These are phyloP conservation scores for Globisporangium uncinulatum DNA, from an alignment of 352 stramenopile species.

Conservation along the genomic window DNA sequence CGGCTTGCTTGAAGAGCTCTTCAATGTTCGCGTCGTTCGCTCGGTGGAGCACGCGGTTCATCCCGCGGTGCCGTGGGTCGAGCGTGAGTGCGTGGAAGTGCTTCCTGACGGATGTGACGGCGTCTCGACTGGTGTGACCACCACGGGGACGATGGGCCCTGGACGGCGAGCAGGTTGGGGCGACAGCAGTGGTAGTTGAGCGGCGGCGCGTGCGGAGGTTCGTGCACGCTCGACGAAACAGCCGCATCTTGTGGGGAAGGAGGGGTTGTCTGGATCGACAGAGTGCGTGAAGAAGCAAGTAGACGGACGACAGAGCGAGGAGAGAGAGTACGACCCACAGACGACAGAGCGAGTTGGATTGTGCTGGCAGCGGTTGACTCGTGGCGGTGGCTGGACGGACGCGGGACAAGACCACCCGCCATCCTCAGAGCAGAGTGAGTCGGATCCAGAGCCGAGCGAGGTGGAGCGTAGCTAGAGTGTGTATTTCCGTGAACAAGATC, in stretches of 20 bases:
- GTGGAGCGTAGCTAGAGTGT: no score
- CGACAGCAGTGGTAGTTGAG: neutral
- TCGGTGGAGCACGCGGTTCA: slow-evolving; percentile 39
- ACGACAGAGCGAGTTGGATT: neutral
- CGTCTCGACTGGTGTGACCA: no score
- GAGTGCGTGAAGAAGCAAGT: neutral
- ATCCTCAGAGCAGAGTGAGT: no score
- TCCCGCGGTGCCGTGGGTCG: slow-evolving; percentile 36
- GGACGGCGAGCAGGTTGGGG: neutral
- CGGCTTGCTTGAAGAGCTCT: slow-evolving; percentile 54
- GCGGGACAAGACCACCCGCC: no score
- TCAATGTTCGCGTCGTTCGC: slow-evolving; percentile 50
- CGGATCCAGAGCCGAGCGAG: no score
- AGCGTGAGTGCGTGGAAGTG: slow-evolving; percentile 59
- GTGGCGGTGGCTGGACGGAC: no score
- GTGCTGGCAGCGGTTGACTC: neutral
- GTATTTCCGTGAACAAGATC: no score
- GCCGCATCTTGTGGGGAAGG: slow-evolving; percentile 6
- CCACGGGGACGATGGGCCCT: no score
- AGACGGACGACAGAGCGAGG: neutral
- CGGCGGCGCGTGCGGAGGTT: slow-evolving; percentile 13
- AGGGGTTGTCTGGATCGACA: neutral
- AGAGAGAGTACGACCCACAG: no score
- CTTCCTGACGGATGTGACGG: slow-evolving; percentile 27
- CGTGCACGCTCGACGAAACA: slow-evolving; percentile 13